A percentile compares a stretch with the other conserved stretches of the same genome.
phyloP scores from a whole-genome alignment of 177 flowering plant species.

The Vitis hybrid region DNA sequence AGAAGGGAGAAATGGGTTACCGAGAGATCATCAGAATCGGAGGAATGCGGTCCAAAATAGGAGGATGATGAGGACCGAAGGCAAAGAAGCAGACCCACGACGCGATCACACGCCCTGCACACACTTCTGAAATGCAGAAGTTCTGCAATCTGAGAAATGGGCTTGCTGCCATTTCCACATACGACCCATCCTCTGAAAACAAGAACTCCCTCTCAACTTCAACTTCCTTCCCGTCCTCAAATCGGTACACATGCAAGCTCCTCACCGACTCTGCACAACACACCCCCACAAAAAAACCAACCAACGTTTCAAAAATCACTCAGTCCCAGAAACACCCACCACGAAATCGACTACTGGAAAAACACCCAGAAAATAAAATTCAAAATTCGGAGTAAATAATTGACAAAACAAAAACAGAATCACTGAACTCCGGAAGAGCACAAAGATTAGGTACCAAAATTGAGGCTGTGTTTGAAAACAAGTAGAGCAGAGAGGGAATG shows the following conservation, averaged over 20 bases:
- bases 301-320: too few relatives aligned
- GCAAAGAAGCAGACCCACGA: slow-evolving; percentile 26
- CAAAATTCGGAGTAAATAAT: too few relatives aligned
- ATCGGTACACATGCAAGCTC: slow-evolving; percentile 29
- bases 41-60: slow-evolving; percentile 11
- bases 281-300: background rate
- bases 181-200: slow-evolving; percentile 8
- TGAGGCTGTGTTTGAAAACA: too few relatives aligned
- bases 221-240: slow-evolving; percentile 13
- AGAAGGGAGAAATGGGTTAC: slow-evolving; percentile 5
- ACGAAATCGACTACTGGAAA: too few relatives aligned
- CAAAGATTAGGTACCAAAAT: too few relatives aligned
- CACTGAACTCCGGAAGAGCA: too few relatives aligned
- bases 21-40: slow-evolving; percentile 15
- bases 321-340: too few relatives aligned
- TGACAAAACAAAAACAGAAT: too few relatives aligned
- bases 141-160: slow-evolving; percentile 13
- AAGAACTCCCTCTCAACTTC: slow-evolving; percentile 26
- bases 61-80: slow-evolving; percentile 8
- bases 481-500: too few relatives aligned
- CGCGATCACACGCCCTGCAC: slow-evolving; percentile 18
- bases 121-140: slow-evolving; percentile 7
- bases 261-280: slow-evolving; percentile 23
- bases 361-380: too few relatives aligned
- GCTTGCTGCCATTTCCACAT: slow-evolving; percentile 22